Evolutionary conservation across 495 filamentous ascomycete species (phyloP), one percentile per base, ranked within the genome.

Genomic region (Aspergillus panamensis): DNA sequence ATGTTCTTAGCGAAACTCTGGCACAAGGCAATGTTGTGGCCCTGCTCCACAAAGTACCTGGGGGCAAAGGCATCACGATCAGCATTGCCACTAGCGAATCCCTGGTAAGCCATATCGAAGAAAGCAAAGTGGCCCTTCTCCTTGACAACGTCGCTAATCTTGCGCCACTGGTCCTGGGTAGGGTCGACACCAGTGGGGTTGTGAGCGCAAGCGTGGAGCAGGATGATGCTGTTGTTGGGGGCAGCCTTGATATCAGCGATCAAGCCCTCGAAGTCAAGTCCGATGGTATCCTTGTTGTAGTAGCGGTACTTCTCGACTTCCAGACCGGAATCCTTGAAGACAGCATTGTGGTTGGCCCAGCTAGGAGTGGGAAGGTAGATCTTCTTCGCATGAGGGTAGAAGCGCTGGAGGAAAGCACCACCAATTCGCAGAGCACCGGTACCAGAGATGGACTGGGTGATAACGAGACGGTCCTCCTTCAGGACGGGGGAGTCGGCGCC

Each of bases 1-100:
- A 98, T 98, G 84, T 98, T 98, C 89, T 98, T 98, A 71, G 94
- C 94, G 75, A 98, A 98, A 52, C 88, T 92, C 80, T 98, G 94
- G 65, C 90, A 86, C 60, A 98, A 84, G 67, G 82, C 85, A 66
- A 95, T 86, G 71, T 88, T 84, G 80, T 96, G 93, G 66, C 93
- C 94, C 76, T 98, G 79, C 73, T 87, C 83, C 69, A 97, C 84
- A 68, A 98, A 98, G 81, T 96, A 78, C 57, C 94, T 80, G 43
- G 96, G 82, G 55, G 94, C 88, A 65, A 95, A 97, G 58, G 94
- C 94, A 74, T 98, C 94, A 67, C 82, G 82, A 77, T 96, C 82
- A 48, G 91, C 93, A 77, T 95, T 85, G 58, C 94, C 94, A 60
- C 87, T 91, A 51, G 94, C 94, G 67, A 98, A 98, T 61, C 94